Base-by-base conservation (phyloP, 371 early-diverging fungal genomes). In the Mortierella sp. region DNA sequence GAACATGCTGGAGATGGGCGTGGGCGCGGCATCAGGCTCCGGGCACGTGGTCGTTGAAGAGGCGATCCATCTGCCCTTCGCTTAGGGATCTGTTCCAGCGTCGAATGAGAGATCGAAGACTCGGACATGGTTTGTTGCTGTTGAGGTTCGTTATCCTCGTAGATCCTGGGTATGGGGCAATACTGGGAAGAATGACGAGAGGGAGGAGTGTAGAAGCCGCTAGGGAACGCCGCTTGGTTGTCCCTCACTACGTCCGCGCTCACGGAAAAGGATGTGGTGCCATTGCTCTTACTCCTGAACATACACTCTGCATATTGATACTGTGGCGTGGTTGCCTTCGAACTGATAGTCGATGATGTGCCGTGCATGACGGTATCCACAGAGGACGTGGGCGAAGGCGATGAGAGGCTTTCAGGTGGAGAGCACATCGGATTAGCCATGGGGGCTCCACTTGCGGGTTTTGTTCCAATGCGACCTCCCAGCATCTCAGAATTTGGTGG, bases 381-480 rank as follows among this genome's bases (percentile, higher is more conserved):
- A 5, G 53, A 52, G 9, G 58, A 37, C 1, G 66, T 52, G 6
- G 59, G 59, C 17, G 66, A 65, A 24, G 48, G 41, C 1, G 66
- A 48, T 0, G 59, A 28, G 27, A 58, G 8, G 47, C 66, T 65
- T 34, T 51, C 48, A 44, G 66, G 66, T 32, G 66, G 66, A 17
- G 66, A 58, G n/a, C 34, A 43, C 27, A 21, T 19, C 21, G 15
- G 44, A 3, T n/a, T 14, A 19, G 44, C 44, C 44, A 19, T 44
- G 44, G 44, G 23, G 9, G 44, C 8, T 9, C 9, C 44, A 44
- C 19, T 44, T 8, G 44, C 8, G 17, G 9, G n/a, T 21, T 44
- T 44, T 21, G 7, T 44, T 8, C 8, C 44, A 3, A 21, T 44
- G 44, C 44, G 2, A 21, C 8, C 19, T 15, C 21, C 21, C 44